Conservation (phyloP, 495 filamentous ascomycete species). For the Cenococcum geophilum region DNA sequence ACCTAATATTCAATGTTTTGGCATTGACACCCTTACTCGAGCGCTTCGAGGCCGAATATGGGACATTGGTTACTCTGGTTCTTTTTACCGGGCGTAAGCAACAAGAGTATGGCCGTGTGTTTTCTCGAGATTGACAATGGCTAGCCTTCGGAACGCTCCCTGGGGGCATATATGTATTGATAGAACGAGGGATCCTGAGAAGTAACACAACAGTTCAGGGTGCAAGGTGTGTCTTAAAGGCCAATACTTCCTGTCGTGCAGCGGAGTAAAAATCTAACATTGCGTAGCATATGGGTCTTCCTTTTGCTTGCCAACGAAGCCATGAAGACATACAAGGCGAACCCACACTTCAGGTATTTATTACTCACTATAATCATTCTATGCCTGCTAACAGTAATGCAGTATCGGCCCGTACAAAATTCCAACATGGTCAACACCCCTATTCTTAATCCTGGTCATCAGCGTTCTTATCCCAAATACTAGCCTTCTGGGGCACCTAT, state of each 20-base stretch:
- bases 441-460: constrained; percentile 62
- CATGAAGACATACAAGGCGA: constrained; percentile 67
- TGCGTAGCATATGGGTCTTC: constrained; percentile 77
- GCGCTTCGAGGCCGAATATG: constrained; percentile 88
- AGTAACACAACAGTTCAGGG: constrained; percentile 59
- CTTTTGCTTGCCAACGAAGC: constrained; percentile 76
- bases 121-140: neutral
- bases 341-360: constrained; percentile 62
- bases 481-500: constrained; percentile 80
- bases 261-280: neutral
- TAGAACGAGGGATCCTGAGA: constrained; percentile 32
- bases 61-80: constrained; percentile 74
- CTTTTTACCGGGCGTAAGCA: constrained; percentile 88
- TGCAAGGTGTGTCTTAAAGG: constrained; percentile 58
- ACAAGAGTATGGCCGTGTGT: neutral
- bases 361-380: neutral
- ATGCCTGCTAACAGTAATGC: neutral
- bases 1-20: constrained; percentile 70
- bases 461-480: constrained; percentile 71
- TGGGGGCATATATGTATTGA: constrained; percentile 35
- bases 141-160: constrained; percentile 38
- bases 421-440: constrained; percentile 87
- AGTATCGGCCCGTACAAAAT: constrained; percentile 64
- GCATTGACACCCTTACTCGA: constrained; percentile 79
- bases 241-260: neutral